Evolutionary conservation across 2,329 filamentous ascomycete species (phyloP).

Genomic region (Raffaelea albimanens): DNA sequence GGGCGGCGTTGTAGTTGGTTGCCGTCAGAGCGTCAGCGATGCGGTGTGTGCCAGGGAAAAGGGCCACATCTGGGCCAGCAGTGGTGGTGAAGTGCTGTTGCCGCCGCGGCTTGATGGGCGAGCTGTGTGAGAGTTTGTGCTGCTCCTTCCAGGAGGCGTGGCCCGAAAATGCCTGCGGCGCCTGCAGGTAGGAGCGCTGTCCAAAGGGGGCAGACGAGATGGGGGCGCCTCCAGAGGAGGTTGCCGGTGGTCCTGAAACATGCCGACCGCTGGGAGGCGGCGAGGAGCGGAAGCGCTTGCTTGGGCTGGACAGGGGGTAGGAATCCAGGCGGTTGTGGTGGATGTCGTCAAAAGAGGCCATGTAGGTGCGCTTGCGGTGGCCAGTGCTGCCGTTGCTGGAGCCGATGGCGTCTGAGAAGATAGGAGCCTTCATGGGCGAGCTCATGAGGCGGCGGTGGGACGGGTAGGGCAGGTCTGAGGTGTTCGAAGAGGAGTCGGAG

Average conservation of each 20-base stretch:
- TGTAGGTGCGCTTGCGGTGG: conserved; percentile 55
- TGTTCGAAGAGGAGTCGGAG: conserved; percentile 79
- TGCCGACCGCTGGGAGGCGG: conserved; percentile 51
- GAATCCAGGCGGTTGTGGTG: conserved; percentile 3
- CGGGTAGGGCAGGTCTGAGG: conserved; percentile 67
- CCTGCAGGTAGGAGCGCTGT: conserved; percentile 42
- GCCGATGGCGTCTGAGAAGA: conserved; percentile 76
- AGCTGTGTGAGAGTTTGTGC: conserved; percentile 74
- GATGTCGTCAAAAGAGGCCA: conserved; percentile 45
- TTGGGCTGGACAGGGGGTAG: conserved; percentile 40
- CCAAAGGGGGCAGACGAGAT: conserved; percentile 55
- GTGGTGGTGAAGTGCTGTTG: conserved; percentile 66
- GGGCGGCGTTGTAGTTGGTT: conserved; percentile 51
- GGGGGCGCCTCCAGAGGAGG: conserved; percentile 41
- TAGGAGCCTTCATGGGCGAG: conserved; percentile 70
- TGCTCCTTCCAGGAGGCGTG: conserved; percentile 69
- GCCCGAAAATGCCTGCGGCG: conserved; percentile 19
- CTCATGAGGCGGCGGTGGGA: conserved; percentile 59
- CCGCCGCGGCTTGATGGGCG: conserved; percentile 69
- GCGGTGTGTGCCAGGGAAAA: conserved; percentile 63
- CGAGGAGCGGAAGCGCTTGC: conserved; percentile 62
- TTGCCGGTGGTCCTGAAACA: conserved; percentile 54
- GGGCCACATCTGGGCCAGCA: conserved; percentile 64
- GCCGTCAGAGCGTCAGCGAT: conserved; percentile 51
- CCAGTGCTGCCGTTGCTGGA: conserved; percentile 59